phyloP scores from a whole-genome alignment of 1,284 basidiomycete genomes.

The Marasmius tenuissimus region DNA sequence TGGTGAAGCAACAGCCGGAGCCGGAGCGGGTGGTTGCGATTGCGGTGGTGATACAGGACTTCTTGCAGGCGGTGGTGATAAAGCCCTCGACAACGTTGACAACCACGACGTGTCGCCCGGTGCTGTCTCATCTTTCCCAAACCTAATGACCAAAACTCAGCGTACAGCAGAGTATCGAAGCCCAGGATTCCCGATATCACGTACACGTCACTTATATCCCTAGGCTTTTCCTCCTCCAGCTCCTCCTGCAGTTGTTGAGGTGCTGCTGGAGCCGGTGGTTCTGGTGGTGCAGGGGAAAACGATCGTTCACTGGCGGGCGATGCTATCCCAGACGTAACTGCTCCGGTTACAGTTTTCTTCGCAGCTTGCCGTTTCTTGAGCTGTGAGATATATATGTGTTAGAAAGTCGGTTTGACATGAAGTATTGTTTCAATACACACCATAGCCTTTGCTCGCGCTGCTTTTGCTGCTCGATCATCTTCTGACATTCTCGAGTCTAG shows the following conservation, averaged over 20 bases:
- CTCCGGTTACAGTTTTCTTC: slow-evolving; percentile 44
- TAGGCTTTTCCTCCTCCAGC: slow-evolving; percentile 34
- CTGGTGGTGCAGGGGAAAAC: slow-evolving; percentile 47
- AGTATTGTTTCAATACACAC: slow-evolving; percentile 37
- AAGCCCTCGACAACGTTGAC: not conserved
- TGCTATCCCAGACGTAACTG: slow-evolving; percentile 23
- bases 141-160: not conserved
- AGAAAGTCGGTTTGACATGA: slow-evolving; percentile 9
- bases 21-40: not conserved
- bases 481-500: slow-evolving; percentile 46
- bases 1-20: not conserved
- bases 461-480: slow-evolving; percentile 75
- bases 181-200: slow-evolving; percentile 23
- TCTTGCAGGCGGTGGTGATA: not conserved
- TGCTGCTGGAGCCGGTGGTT: slow-evolving; percentile 18
- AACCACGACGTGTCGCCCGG: slow-evolving; percentile 7
- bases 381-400: slow-evolving; percentile 35
- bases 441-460: slow-evolving; percentile 78
- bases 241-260: not conserved
- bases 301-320: slow-evolving; percentile 42
- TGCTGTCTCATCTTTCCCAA: slow-evolving; percentile 1
- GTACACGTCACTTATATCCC: slow-evolving; percentile 54
- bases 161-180: not conserved
- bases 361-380: slow-evolving; percentile 75
- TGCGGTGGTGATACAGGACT: not conserved